Percentiles rank a stretch among this genome's conserved stretches.
phyloP scores from a whole-genome alignment of 257 asterid genomes.

The Solanum boliviense region DNA sequence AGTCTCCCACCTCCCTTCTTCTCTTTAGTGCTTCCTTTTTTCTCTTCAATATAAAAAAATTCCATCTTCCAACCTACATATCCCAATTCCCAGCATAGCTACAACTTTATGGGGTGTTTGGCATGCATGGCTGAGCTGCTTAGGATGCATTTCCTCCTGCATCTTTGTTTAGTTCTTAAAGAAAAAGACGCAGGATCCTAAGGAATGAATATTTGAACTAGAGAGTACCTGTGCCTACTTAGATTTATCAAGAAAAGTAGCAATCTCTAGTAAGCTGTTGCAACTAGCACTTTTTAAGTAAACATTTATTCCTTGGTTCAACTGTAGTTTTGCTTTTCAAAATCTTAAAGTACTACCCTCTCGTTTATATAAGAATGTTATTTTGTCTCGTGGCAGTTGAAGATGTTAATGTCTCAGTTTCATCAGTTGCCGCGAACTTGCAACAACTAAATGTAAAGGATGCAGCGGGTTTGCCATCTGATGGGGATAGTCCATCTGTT shows the following conservation, averaged over 20 bases:
- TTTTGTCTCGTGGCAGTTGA: constrained; percentile 40
- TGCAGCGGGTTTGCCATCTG: constrained; percentile 29
- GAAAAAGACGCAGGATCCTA: not conserved
- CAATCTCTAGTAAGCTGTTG: not conserved
- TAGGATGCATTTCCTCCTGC: not conserved
- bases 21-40: not conserved
- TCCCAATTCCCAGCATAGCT: not conserved
- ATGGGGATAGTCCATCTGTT: constrained; percentile 45
- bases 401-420: constrained; percentile 30
- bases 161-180: not conserved
- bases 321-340: not conserved
- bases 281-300: not conserved
- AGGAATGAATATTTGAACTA: not conserved
- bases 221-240: not conserved
- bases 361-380: not conserved
- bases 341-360: not conserved
- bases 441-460: constrained; percentile 48
- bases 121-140: not conserved
- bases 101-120: not conserved
- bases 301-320: not conserved
- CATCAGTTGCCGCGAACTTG: constrained; percentile 44
- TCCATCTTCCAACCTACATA: not conserved
- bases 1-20: not conserved
- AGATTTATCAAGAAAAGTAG: not conserved
- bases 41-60: not conserved